Evolutionary conservation across 768 basidiomycete species (phyloP).

Genomic region (Calocybe gangraenosa): DNA sequence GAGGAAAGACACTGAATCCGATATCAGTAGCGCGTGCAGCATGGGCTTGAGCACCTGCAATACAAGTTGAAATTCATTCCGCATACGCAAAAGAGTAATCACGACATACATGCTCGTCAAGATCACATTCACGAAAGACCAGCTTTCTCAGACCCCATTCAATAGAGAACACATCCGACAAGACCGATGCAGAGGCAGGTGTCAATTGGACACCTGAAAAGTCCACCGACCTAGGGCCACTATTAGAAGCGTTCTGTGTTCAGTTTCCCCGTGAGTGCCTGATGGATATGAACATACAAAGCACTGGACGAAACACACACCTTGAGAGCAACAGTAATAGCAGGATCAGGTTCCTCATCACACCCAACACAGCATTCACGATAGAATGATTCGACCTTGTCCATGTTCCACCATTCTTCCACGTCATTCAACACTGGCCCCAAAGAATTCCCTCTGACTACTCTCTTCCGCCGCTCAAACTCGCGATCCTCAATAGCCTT

Average conservation of each 20-base stretch:
- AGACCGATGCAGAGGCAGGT: constrained; percentile 62
- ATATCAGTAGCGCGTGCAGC: constrained; percentile 85
- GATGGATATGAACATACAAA: background rate
- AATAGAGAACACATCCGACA: constrained; percentile 88
- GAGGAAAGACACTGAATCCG: constrained; percentile 72
- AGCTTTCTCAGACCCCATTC: constrained; percentile 92
- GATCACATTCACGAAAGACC: constrained; percentile 79
- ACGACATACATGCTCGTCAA: constrained; percentile 70
- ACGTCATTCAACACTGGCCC: constrained; percentile 28
- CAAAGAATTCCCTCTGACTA: constrained; percentile 54
- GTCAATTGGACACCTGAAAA: constrained; percentile 79
- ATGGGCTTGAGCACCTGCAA: constrained; percentile 79
- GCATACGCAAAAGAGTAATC: background rate
- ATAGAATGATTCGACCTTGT: constrained; percentile 84
- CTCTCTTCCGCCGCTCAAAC: constrained; percentile 57
- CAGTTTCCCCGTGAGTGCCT: background rate
- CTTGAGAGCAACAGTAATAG: constrained; percentile 68
- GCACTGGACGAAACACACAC: constrained; percentile 31
- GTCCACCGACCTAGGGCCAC: constrained; percentile 68
- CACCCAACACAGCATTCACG: constrained; percentile 77
- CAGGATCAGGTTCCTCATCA: constrained; percentile 65
- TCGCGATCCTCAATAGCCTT: constrained; percentile 75
- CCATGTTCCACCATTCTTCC: constrained; percentile 81
- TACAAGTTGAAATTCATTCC: background rate
- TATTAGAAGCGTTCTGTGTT: constrained; percentile 45